Evolutionary conservation across 2,329 filamentous ascomycete species (phyloP).

Genomic region (Lecanosticta acicola): DNA sequence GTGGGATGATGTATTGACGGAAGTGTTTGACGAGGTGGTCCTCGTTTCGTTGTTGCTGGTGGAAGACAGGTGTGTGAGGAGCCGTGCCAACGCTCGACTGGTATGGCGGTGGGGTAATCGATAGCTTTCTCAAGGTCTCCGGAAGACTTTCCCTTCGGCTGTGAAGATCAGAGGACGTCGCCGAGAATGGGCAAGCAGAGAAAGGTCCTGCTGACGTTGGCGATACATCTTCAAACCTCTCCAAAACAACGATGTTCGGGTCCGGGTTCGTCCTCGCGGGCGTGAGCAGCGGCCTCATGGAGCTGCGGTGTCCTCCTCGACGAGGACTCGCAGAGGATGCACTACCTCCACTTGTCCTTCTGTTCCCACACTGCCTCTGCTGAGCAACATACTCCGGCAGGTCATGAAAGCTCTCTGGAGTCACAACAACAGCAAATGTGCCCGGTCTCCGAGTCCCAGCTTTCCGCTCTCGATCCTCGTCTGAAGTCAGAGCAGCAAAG

Average conservation of each 20-base stretch:
- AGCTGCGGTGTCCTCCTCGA: conserved; percentile 5
- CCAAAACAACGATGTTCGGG: conserved; percentile 47
- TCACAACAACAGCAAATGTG: conserved; percentile 52
- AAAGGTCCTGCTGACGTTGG: conserved; percentile 7
- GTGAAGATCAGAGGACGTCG: conserved; percentile 1
- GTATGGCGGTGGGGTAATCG: conserved; percentile 21
- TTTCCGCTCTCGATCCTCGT: conserved; percentile 55
- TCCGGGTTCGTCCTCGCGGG: conserved; percentile 30
- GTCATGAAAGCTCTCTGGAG: conserved; percentile 49
- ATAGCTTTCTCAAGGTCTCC: conserved; percentile 20
- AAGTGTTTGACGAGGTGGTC: conserved; percentile 24
- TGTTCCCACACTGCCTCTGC: conserved; percentile 25
- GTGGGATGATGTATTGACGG: conserved; percentile 24
- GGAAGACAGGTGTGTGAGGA: conserved; percentile 9
- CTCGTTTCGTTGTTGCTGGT: conserved; percentile 9
- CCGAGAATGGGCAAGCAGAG: conserved; percentile 5
- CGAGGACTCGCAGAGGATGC: too few species aligned
- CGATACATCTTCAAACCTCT: conserved; percentile 44
- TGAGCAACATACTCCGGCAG: conserved; percentile 45
- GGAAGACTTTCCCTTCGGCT: conserved; percentile 17
- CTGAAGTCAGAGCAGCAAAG: conserved; percentile 49
- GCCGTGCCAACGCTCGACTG: conserved; percentile 8
- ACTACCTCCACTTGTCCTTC: conserved; percentile 23
- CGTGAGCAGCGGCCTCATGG: conserved; percentile 1
- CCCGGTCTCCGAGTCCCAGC: conserved; percentile 48